Base-by-base conservation (phyloP, 345 rosid species). In the Geranium rotundifolium region DNA sequence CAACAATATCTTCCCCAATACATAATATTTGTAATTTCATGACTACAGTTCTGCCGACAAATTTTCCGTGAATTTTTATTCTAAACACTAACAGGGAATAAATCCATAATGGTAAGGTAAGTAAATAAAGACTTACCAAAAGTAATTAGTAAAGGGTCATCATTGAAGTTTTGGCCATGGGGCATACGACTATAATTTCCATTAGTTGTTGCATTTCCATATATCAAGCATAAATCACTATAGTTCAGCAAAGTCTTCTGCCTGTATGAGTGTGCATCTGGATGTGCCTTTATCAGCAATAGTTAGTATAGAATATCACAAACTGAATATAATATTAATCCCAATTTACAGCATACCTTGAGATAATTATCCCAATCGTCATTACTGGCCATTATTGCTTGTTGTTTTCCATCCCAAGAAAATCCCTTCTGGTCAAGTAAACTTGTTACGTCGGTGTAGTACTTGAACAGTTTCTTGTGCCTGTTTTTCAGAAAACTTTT, bases 361-460 rank as follows among this genome's bases (percentile, higher is more conserved):
- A 55, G 57, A 71, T 71, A 75, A 39, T 70, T 78, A 39, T 77
- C 77, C 84, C 84, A 80, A 68, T 76, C 58, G 67, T 34, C 57
- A 68, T 75, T 73, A 70, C 75, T 68, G 62, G 84, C 84, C 49
- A 72, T 39, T 49, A 80, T 49, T 69, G 63, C 63, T 41, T 70
- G 71, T 46, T 55, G 70, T 52, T 71, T 77, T 60, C 65, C 82
- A 77, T 80, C 80, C 84, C 84, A 77, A 64, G 71, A 80, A 75
- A 80, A 77, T 61, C 78, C 82, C 41, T 65, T 73, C 64, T 69
- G 76, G 58, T 60, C 60, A 64, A 76, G 80, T 67, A 79, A 71
- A 61, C 68, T 64, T 58, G 65, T 78, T 30, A 76, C 31, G 30
- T 70, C 75, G 50, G 34, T 17, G 64, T 70, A 73, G 61, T 72